Evolutionary conservation across 1,284 basidiomycete species (phyloP).

Genomic region (Hemileia vastatrix): DNA sequence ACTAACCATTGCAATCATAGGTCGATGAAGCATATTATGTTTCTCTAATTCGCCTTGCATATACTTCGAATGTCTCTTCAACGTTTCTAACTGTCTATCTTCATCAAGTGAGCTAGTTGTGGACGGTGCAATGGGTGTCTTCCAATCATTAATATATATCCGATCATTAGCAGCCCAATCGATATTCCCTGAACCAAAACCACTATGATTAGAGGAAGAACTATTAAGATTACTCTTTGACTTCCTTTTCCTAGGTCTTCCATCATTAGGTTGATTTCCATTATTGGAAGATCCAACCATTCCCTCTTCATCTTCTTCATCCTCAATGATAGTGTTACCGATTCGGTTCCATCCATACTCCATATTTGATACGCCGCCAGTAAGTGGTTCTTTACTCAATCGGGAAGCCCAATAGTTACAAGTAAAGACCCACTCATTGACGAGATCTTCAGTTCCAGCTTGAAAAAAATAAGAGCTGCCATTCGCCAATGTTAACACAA

Average conservation of each 20-base stretch:
- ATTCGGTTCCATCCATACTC: constrained; percentile 95
- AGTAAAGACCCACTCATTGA: constrained; percentile 94
- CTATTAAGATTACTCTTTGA: constrained; percentile 54
- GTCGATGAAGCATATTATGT: constrained; percentile 72
- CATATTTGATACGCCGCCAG: constrained; percentile 95
- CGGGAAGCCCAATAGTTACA: constrained; percentile 99
- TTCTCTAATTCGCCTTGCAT: constrained; percentile 68
- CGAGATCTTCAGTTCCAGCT: constrained; percentile 91
- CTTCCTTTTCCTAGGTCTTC: not conserved
- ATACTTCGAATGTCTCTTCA: constrained; percentile 65
- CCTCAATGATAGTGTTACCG: constrained; percentile 50
- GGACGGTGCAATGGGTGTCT: constrained; percentile 69
- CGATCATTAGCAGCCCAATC: constrained; percentile 51
- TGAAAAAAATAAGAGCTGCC: constrained; percentile 93
- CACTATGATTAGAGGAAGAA: too few species aligned
- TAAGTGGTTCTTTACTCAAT: constrained; percentile 79
- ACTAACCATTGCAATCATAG: constrained; percentile 70
- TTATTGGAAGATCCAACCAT: constrained; percentile 39
- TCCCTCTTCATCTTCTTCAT: constrained; percentile 48
- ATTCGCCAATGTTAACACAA: constrained; percentile 79
- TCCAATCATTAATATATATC: constrained; percentile 87
- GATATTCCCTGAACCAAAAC: too few species aligned
- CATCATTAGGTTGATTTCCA: too few species aligned
- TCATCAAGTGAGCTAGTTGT: constrained; percentile 79
- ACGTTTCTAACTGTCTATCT: constrained; percentile 75